Conservation (phyloP, 768 basidiomycete species). For the Boletus sp. region DNA sequence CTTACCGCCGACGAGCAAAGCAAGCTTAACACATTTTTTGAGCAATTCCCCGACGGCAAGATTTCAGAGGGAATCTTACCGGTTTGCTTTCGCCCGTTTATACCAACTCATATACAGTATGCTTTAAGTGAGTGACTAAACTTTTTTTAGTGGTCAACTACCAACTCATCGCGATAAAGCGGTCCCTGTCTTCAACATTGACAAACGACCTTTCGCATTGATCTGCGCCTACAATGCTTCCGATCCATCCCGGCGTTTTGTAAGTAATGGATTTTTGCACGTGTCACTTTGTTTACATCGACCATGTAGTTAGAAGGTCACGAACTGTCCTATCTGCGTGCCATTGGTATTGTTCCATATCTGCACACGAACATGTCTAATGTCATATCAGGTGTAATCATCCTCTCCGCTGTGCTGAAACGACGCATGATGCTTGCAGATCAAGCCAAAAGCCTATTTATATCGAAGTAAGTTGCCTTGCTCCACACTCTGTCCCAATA, state of each 20-base stretch:
- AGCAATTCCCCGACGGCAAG: constrained; percentile 78
- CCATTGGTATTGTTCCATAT: constrained; percentile 56
- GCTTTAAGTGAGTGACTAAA: constrained; percentile 64
- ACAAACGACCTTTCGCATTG: constrained; percentile 87
- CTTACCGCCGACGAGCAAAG: constrained; percentile 71
- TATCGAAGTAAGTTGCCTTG: constrained; percentile 65
- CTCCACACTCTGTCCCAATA: background rate
- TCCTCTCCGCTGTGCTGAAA: constrained; percentile 89
- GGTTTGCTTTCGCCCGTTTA: constrained; percentile 73
- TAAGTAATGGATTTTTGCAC: constrained; percentile 33
- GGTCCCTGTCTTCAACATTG: constrained; percentile 91
- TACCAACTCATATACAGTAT: constrained; percentile 81
- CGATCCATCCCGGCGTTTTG: constrained; percentile 76
- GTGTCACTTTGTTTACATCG: constrained; percentile 6
- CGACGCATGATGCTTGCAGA: constrained; percentile 91
- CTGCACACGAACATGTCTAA: background rate
- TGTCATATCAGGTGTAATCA: constrained; percentile 66
- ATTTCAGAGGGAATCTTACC: constrained; percentile 87
- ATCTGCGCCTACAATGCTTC: constrained; percentile 89
- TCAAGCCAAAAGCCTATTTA: constrained; percentile 89
- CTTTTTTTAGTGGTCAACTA: background rate
- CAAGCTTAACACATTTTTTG: constrained; percentile 73
- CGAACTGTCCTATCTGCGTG: constrained; percentile 86
- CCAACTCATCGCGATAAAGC: constrained; percentile 39
- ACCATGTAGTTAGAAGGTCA: constrained; percentile 73